phyloP scores from a whole-genome alignment of 202 grass and related monocot species.

The Dendrocalamus latiflorus region DNA sequence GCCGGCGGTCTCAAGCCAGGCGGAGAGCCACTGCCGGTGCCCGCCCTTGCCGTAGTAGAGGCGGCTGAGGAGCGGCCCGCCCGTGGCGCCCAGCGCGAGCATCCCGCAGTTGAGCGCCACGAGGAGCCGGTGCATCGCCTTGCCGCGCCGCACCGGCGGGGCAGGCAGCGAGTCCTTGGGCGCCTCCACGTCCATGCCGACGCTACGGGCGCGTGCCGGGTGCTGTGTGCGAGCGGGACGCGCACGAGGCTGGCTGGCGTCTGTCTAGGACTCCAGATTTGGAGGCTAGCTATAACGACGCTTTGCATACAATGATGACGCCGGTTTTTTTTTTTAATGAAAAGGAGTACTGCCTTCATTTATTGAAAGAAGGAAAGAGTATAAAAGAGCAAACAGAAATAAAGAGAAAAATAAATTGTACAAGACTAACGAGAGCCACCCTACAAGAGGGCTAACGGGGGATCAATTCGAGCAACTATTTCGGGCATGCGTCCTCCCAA shows the following conservation, averaged over 20 bases:
- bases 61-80: constrained; percentile 69
- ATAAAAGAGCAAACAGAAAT: too few relatives aligned
- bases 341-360: too few relatives aligned
- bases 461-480: too few relatives aligned
- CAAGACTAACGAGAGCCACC: too few relatives aligned
- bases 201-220: not conserved
- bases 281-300: not conserved
- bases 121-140: constrained; percentile 30
- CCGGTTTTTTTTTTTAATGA: too few relatives aligned
- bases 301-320: constrained; percentile 13
- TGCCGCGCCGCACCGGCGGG: not conserved
- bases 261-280: constrained; percentile 6
- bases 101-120: constrained; percentile 60
- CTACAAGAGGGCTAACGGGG: too few relatives aligned
- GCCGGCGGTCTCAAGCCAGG: constrained; percentile 69
- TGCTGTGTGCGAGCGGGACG: not conserved
- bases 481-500: too few relatives aligned
- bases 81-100: constrained; percentile 51
- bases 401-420: too few relatives aligned
- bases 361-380: too few relatives aligned
- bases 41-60: constrained; percentile 83
- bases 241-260: not conserved
- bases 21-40: constrained; percentile 64
- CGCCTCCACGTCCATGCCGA: constrained; percentile 53
- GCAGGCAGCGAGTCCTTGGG: not conserved